Conservation (phyloP, 208 protist species). For the Phytomonas serpens region DNA sequence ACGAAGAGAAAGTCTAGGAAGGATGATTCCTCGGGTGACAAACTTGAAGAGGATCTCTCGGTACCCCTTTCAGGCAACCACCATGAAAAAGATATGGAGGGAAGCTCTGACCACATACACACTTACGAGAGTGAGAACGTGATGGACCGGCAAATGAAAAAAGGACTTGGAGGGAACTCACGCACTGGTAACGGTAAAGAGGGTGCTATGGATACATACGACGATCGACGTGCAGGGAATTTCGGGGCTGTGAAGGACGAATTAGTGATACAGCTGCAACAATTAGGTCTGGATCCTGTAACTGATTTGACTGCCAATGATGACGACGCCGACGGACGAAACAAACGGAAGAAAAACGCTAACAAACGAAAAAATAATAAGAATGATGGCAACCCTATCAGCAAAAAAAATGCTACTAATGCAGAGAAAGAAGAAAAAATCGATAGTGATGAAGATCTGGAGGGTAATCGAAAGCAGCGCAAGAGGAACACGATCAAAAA, state of each 20-base stretch:
- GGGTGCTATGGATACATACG: neutral
- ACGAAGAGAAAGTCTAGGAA: neutral
- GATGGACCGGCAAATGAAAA: neutral
- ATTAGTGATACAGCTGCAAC: conserved; percentile 17
- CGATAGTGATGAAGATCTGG: conserved; percentile 70
- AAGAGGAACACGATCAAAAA: conserved; percentile 31
- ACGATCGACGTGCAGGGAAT: neutral
- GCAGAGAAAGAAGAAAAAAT: conserved; percentile 17
- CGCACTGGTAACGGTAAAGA: conserved; percentile 7
- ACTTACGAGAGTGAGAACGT: conserved; percentile 12
- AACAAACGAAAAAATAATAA: conserved; percentile 28
- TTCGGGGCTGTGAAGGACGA: conserved; percentile 5
- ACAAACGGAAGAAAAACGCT: conserved; percentile 24
- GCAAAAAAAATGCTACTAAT: conserved; percentile 19
- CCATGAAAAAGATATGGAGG: neutral
- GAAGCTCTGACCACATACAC: conserved; percentile 1
- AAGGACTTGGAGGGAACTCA: neutral
- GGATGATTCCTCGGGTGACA: neutral
- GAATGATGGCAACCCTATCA: conserved; percentile 10
- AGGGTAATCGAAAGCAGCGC: conserved; percentile 67
- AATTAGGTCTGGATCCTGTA: conserved; percentile 19
- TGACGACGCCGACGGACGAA: conserved; percentile 11
- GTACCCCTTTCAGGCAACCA: neutral
- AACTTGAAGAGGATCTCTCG: neutral
- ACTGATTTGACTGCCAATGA: conserved; percentile 22